Base-by-base conservation (phyloP, 129 eudicot genomes). In the Erigeron canadensis region DNA sequence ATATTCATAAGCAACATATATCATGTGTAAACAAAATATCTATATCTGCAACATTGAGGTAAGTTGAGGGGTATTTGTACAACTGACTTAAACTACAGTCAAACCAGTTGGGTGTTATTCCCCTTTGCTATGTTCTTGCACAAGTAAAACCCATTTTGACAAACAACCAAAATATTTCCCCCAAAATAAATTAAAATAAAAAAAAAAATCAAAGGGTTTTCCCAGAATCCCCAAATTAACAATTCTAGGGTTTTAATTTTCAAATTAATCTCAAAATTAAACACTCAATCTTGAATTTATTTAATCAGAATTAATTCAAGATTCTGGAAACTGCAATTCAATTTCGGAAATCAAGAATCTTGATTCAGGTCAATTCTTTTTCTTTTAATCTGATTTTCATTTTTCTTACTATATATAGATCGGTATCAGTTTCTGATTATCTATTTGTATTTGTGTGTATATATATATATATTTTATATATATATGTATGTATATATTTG, bases 361-460 rank as follows among this genome's bases (percentile, higher is more conserved):
- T 75, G 75, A 67, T 67, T 77, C 81, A 78, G 82, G 82, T 78
- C 81, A 44, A 46, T 78, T 71, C 28, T 71, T 54, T 55, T 37
- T 63, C 43, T 18, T 15, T 50, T 6, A 50, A 63, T 64, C 67
- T 65, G 50, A 34, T 78, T 71, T 63, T 28, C 53, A 45, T 61
- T 51, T 77, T 42, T 70, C 11, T 70, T 63, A 70, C 67, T 55
- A 19, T 53, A 44, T 63, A 3, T 71, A 64, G 72, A 54, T 78
- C 72, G 73, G 50, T 51, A 63, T 78, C 51, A 63, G 19, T 64
- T 44, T 2, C 41, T 18, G 56, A 9, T 8, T 61, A 11, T n/a
- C n/a, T n/a, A 70, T 44, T 10, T 61, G 5, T 61, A 28, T 55
- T n/a, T 3, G 8, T 60, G 5, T 61, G 34, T 55, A n/a, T 3